Evolutionary conservation across 805 yeast species (phyloP).

Genomic region (Barnettozyma siamensis): DNA sequence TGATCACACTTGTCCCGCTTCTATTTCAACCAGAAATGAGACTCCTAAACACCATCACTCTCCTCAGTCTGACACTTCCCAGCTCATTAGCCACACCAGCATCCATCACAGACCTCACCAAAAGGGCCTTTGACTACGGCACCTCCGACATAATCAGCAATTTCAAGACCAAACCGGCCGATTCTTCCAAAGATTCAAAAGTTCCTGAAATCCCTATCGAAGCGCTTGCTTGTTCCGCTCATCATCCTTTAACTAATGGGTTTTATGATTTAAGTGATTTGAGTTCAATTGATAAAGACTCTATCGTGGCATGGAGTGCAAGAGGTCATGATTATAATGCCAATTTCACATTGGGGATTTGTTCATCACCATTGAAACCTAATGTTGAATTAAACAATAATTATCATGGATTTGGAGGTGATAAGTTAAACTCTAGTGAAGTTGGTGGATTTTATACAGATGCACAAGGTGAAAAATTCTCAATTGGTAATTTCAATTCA

Average conservation of each 20-base stretch:
- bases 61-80: neutral
- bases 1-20: too few relatives aligned
- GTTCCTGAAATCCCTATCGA: constrained; percentile 10
- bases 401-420: constrained; percentile 13
- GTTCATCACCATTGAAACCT: constrained; percentile 47
- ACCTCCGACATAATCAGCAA: constrained; percentile 16
- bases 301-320: constrained; percentile 51
- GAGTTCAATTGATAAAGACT: constrained; percentile 23
- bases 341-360: constrained; percentile 72
- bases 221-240: constrained; percentile 36
- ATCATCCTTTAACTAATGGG: constrained; percentile 38
- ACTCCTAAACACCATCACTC: too few relatives aligned
- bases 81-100: neutral
- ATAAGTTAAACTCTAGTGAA: constrained; percentile 30
- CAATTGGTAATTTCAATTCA: constrained; percentile 58
- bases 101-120: neutral
- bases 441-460: constrained; percentile 58
- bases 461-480: constrained; percentile 35
- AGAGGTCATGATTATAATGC: constrained; percentile 63
- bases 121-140: constrained; percentile 18
- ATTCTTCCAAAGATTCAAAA: constrained; percentile 3
- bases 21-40: too few relatives aligned
- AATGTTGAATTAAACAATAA: constrained; percentile 24
- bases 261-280: constrained; percentile 28
- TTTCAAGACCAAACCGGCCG: constrained; percentile 1